These are phyloP conservation scores for Saccharomyces paradoxus DNA, from an alignment of 805 yeast genomes.

Conservation along the genomic window DNA sequence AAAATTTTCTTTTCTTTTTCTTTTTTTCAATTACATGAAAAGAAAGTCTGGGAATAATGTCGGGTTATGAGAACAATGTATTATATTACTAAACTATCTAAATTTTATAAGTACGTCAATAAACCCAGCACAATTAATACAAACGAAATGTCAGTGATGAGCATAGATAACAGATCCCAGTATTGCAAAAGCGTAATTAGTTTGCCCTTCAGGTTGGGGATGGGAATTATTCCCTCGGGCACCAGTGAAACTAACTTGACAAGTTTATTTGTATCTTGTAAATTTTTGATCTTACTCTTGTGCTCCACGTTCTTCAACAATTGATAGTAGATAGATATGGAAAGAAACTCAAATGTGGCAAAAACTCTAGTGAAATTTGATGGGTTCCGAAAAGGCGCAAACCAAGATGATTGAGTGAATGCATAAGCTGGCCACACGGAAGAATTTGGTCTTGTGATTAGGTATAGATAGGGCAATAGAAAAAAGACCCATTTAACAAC, in stretches of 20 bases:
- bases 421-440: neutral
- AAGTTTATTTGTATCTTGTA: slow-evolving; percentile 24
- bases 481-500: slow-evolving; percentile 27
- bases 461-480: slow-evolving; percentile 25
- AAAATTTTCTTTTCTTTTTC: neutral
- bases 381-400: slow-evolving; percentile 11
- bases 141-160: slow-evolving; percentile 28
- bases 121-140: slow-evolving; percentile 26
- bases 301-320: slow-evolving; percentile 22
- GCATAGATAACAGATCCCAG: slow-evolving; percentile 30
- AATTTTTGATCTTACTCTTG: slow-evolving; percentile 19
- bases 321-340: slow-evolving; percentile 28
- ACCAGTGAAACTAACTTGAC: slow-evolving; percentile 24
- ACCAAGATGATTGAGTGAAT: slow-evolving; percentile 2
- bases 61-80: neutral
- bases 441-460: slow-evolving; percentile 15
- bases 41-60: neutral
- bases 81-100: slow-evolving; percentile 1
- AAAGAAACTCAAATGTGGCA: slow-evolving; percentile 28
- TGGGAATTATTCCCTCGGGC: slow-evolving; percentile 31
- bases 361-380: slow-evolving; percentile 30
- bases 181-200: slow-evolving; percentile 21
- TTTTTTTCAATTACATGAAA: neutral
- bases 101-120: slow-evolving; percentile 13
- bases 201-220: slow-evolving; percentile 23